These are phyloP conservation scores for Aphanomyces astaci DNA, from an alignment of 352 stramenopile genomes.

Conservation along the genomic window DNA sequence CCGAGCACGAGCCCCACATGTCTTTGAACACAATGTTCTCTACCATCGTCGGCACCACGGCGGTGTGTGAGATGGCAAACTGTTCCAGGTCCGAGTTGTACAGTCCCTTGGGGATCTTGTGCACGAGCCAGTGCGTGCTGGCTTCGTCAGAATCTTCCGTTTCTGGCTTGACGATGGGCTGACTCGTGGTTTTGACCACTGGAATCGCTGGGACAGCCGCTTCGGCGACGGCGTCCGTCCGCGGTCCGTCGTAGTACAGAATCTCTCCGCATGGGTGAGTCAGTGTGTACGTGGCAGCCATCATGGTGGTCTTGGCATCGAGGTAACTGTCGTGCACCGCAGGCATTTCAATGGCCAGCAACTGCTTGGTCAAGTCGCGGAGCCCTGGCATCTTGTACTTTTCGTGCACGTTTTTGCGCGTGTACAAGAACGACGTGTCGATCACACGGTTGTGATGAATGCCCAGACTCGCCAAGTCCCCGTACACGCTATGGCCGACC, in stretches of 20 bases:
- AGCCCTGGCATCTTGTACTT: constrained; percentile 49
- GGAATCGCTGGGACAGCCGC: not conserved
- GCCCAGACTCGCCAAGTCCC: constrained; percentile 60
- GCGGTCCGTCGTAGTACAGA: constrained; percentile 38
- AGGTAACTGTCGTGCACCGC: constrained; percentile 79
- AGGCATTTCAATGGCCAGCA: constrained; percentile 78
- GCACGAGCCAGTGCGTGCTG: constrained; percentile 28
- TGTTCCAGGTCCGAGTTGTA: constrained; percentile 56
- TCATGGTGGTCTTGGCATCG: constrained; percentile 79
- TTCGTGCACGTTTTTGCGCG: constrained; percentile 38
- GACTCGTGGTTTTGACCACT: not conserved
- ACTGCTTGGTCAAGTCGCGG: constrained; percentile 66
- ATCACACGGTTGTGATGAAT: constrained; percentile 75
- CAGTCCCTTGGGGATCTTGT: constrained; percentile 64
- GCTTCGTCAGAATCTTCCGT: not conserved
- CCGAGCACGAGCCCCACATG: constrained; percentile 49
- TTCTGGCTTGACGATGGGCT: not conserved
- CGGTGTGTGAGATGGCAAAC: constrained; percentile 53
- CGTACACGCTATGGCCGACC: constrained; percentile 71
- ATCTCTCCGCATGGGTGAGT: constrained; percentile 47
- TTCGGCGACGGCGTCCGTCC: not conserved
- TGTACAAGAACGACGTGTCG: constrained; percentile 75
- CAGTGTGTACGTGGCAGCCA: constrained; percentile 71
- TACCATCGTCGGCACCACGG: constrained; percentile 55
- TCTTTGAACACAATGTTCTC: constrained; percentile 41